Evolutionary conservation across 331 rosid genomes (phyloP).

Genomic region (Acacia concinna): DNA sequence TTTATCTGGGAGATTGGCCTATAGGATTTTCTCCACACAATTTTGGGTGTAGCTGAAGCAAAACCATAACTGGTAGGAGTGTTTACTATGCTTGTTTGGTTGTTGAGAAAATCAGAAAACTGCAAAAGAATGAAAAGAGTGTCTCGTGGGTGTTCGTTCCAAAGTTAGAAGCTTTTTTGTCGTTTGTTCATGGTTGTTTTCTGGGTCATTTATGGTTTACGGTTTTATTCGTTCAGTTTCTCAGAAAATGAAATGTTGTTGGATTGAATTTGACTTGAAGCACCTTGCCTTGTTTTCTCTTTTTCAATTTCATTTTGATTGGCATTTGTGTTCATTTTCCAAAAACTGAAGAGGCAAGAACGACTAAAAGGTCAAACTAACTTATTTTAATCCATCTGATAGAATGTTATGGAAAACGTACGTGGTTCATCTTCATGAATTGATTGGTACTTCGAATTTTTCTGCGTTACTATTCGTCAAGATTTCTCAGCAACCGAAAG

Average conservation of each 20-base stretch:
- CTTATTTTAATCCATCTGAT: neutral
- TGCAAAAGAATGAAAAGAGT: neutral
- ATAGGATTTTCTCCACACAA: neutral
- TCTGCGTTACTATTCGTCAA: neutral
- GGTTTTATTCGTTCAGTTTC: neutral
- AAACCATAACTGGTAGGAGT: neutral
- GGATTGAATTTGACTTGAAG: neutral
- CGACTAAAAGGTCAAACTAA: neutral
- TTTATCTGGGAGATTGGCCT: neutral
- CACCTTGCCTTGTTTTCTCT: neutral
- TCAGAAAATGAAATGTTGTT: neutral
- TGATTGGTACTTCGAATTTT: neutral
- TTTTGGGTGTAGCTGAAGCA: neutral
- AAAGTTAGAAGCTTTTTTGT: neutral
- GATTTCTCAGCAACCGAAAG: slow-evolving; percentile 18
- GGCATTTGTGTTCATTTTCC: neutral
- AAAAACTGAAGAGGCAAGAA: neutral
- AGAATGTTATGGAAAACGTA: neutral
- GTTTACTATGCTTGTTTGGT: neutral
- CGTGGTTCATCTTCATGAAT: neutral
- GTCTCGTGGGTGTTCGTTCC: neutral
- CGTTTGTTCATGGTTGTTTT: neutral
- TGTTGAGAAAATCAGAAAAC: neutral
- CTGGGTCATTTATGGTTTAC: neutral
- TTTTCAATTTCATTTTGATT: neutral